These are phyloP conservation scores for Plasmodium blacklocki DNA, from an alignment of 169 alveolate genomes.

Conservation along the genomic window DNA sequence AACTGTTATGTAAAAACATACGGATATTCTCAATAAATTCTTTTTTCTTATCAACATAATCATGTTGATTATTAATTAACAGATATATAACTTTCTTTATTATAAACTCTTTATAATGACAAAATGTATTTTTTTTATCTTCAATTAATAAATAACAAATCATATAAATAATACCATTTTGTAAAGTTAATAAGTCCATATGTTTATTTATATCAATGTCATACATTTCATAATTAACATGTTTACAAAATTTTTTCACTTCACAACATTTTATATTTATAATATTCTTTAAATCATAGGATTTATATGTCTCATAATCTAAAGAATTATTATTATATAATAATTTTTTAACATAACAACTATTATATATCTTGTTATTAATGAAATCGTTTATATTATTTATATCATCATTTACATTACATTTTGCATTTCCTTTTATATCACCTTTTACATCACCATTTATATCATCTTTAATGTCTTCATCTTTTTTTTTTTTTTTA, in stretches of 20 bases:
- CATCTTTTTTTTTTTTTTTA: no score
- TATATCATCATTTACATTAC: no score
- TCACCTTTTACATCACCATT: no score
- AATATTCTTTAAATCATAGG: no score
- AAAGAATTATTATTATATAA: no score
- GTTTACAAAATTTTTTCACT: constrained; percentile 44
- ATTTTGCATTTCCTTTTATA: no score
- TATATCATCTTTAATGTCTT: no score
- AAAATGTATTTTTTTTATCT: constrained; percentile 14
- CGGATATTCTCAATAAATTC: constrained; percentile 40
- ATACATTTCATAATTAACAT: constrained; percentile 18
- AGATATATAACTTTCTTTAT: constrained; percentile 39
- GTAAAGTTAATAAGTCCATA: constrained; percentile 10
- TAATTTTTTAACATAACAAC: no score
- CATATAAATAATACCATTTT: constrained; percentile 44
- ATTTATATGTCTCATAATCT: no score
- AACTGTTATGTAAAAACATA: constrained; percentile 38
- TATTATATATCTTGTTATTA: no score
- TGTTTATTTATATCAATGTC: constrained; percentile 23
- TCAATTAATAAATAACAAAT: constrained; percentile 12
- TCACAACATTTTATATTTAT: no score
- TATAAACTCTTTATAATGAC: constrained; percentile 34
- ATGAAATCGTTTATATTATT: no score
- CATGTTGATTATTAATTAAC: constrained; percentile 51
- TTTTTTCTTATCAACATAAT: constrained; percentile 28